Percentiles rank a stretch among this genome's conserved stretches.
Evolutionary conservation across 1,139 yeast genomes (phyloP).

Genomic region (Casaregolazyma lundiana): DNA sequence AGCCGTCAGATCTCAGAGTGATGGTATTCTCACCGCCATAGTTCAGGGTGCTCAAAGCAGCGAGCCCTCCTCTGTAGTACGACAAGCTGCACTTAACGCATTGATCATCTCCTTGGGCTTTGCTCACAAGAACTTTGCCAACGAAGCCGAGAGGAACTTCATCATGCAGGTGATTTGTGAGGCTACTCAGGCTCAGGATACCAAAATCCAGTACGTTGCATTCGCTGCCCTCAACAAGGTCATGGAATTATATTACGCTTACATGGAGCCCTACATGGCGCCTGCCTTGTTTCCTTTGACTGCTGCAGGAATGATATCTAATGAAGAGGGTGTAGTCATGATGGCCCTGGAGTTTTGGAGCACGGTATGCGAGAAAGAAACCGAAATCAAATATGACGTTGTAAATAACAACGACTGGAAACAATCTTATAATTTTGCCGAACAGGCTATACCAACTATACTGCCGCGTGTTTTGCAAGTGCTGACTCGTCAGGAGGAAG

Average conservation of each 20-base stretch:
- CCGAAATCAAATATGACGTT: constrained; percentile 51
- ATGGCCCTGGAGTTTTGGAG: constrained; percentile 99
- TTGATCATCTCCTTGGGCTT: constrained; percentile 87
- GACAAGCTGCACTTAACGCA: constrained; percentile 89
- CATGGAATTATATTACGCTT: constrained; percentile 82
- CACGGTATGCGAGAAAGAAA: constrained; percentile 94
- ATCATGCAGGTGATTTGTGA: constrained; percentile 99
- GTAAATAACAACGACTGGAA: constrained; percentile 50
- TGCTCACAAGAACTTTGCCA: constrained; percentile 79
- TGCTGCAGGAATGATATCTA: constrained; percentile 84
- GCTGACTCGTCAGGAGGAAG: constrained; percentile 85
- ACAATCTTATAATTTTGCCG: constrained; percentile 60
- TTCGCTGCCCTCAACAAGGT: constrained; percentile 93
- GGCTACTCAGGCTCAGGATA: constrained; percentile 85
- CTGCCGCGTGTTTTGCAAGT: constrained; percentile 78
- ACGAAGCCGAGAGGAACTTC: constrained; percentile 92
- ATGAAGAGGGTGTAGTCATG: constrained; percentile 84
- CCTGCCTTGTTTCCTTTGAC: constrained; percentile 90
- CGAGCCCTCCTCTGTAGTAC: constrained; percentile 69
- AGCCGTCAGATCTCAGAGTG: constrained; percentile 76
- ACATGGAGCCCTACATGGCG: constrained; percentile 95
- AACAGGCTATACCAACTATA: constrained; percentile 76
- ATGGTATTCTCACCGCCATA: constrained; percentile 89
- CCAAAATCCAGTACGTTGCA: constrained; percentile 86
- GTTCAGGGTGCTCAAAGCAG: constrained; percentile 90